Conservation (phyloP, 2,329 filamentous ascomycete genomes). For the Ophiosphaerella herpotricha region DNA sequence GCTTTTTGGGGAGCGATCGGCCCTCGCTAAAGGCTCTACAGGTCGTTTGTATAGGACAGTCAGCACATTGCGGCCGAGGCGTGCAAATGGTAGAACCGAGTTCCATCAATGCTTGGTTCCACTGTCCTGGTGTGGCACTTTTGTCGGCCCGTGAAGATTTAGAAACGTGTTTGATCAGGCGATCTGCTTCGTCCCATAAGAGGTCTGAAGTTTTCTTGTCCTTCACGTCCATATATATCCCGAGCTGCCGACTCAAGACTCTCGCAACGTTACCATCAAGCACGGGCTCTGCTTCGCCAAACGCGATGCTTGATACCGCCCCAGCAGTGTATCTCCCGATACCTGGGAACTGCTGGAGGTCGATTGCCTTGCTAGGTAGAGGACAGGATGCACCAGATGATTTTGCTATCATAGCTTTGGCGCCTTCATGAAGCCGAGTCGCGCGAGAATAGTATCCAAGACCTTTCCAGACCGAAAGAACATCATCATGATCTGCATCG, state of each 20-base stretch:
- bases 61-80: slow-evolving; percentile 61
- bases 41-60: slow-evolving; percentile 39
- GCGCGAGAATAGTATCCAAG: slow-evolving; percentile 69
- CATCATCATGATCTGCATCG: slow-evolving; percentile 58
- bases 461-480: slow-evolving; percentile 64
- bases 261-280: slow-evolving; percentile 68
- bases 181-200: slow-evolving; percentile 63
- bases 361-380: slow-evolving; percentile 54
- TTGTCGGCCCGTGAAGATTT: slow-evolving; percentile 27
- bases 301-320: slow-evolving; percentile 66
- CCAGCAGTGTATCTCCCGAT: slow-evolving; percentile 68
- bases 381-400: slow-evolving; percentile 49
- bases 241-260: slow-evolving; percentile 65
- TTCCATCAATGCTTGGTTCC: slow-evolving; percentile 70
- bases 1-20: slow-evolving; percentile 21
- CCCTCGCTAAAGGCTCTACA: slow-evolving; percentile 43
- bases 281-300: slow-evolving; percentile 63
- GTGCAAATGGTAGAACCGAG: slow-evolving; percentile 66
- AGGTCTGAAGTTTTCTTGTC: slow-evolving; percentile 59
- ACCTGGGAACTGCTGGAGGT: slow-evolving; percentile 59
- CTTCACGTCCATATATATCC: slow-evolving; percentile 62
- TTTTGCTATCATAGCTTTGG: slow-evolving; percentile 54
- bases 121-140: slow-evolving; percentile 61
- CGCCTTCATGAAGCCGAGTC: slow-evolving; percentile 62
- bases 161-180: slow-evolving; percentile 59